Percentiles rank a stretch among this genome's conserved stretches.
Evolutionary conservation across 1,139 yeast genomes (phyloP).

Genomic region (Pichia sp.): DNA sequence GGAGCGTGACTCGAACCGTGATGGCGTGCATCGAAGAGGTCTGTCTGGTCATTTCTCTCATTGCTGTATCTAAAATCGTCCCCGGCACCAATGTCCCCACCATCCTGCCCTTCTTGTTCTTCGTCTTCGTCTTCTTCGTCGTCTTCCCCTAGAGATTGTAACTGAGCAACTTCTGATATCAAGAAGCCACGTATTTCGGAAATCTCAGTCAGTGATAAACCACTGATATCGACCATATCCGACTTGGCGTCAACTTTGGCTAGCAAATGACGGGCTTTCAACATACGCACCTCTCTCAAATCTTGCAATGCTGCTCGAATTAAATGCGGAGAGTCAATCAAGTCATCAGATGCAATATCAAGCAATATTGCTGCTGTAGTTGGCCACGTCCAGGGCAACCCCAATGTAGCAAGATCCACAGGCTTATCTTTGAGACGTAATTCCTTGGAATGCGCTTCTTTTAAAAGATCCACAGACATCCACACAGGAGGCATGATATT

Average conservation of each 20-base stretch:
- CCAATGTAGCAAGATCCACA: background rate
- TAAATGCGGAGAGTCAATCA: constrained; percentile 56
- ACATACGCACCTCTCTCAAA: constrained; percentile 71
- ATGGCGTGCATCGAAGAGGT: too few relatives aligned
- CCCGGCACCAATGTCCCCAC: too few relatives aligned
- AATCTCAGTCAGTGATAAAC: too few relatives aligned
- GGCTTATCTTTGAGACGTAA: constrained; percentile 36
- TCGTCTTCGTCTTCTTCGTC: too few relatives aligned
- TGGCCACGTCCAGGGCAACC: constrained; percentile 44
- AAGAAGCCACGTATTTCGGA: too few relatives aligned
- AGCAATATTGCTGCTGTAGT: constrained; percentile 68
- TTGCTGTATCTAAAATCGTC: too few relatives aligned
- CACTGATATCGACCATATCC: too few relatives aligned
- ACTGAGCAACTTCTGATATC: too few relatives aligned
- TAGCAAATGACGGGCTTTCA: constrained; percentile 77
- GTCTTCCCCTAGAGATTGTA: too few relatives aligned
- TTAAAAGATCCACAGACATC: constrained; percentile 41
- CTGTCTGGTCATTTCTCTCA: too few relatives aligned
- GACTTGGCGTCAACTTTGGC: constrained; percentile 68
- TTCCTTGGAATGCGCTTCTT: constrained; percentile 1
- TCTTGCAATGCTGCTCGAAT: constrained; percentile 72
- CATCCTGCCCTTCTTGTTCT: too few relatives aligned
- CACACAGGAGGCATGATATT: constrained; percentile 82
- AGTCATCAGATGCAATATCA: constrained; percentile 66
- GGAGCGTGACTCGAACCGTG: too few relatives aligned